Evolutionary conservation across 164 flowering plant species (phyloP), one percentile per base, ranked within the genome.

Genomic region (Chloranthus sessilifolius): DNA sequence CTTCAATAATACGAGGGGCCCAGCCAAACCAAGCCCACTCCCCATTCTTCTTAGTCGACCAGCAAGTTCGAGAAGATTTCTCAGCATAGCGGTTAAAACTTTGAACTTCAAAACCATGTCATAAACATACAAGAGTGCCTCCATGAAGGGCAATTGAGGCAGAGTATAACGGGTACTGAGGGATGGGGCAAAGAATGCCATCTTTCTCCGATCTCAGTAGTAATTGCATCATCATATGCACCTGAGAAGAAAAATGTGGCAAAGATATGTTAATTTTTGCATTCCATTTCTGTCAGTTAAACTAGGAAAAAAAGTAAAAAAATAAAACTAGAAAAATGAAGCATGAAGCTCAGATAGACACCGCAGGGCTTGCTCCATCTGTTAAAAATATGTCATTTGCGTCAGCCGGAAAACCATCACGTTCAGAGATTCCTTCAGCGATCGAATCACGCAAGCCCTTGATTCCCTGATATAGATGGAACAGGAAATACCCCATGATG

Each of bases 341-440:
- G 27, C 43, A 21, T 22, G 24, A 17, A 36, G 11, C 25, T n/a
- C n/a, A 27, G 34, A 47, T 17, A 31, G 0, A 50, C 79, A 89
- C 99, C 61, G 81, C 95, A 10, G 99, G 97, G 65, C 96, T 94
- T 47, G 99, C 97, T 62, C 99, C 99, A 76, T 94, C 99, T 12
- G 95, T 86, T 71, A 94, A 73, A 75, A 94, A 94, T 46, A 94
- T 74, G 61, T 89, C 99, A 77, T 87, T 78, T 8, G 97, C 78
- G 67, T 94, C 69, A 41, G 86, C 77, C 59, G 97, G 88, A 66
- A 73, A 94, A 27, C 95, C 92, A 73, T 94, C 99, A 61, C 99
- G 92, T 29, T 82, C 90, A 64, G 81, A 83, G 70, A 94, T 89
- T 54, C 97, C 99, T 67, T 88, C 83, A 58, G 96, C 97, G 64